These are phyloP conservation scores for Dryadomyces quercus-mongolicae DNA, from an alignment of 2,329 filamentous ascomycete genomes.

Conservation along the genomic window DNA sequence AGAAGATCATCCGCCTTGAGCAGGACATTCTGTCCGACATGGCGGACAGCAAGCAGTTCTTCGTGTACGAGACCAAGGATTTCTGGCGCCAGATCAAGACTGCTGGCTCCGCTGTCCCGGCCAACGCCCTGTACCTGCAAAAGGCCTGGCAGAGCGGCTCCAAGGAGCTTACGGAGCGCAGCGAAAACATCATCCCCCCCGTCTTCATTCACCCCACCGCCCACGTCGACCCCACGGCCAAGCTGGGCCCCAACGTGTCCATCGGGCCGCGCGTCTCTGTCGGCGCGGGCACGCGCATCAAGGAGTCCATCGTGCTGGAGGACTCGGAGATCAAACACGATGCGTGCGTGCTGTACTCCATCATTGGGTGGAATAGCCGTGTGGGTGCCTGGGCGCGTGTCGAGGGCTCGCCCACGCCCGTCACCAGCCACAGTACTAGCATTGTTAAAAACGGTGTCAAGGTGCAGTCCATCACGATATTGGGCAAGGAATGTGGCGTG, in stretches of 20 bases:
- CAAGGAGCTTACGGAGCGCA: conserved; percentile 69
- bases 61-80: conserved; percentile 95
- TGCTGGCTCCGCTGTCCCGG: conserved; percentile 89
- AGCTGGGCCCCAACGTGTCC: conserved; percentile 92
- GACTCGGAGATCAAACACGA: conserved; percentile 95
- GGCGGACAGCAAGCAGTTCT: conserved; percentile 95
- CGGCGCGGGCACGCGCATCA: conserved; percentile 80
- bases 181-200: conserved; percentile 77
- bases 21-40: conserved; percentile 94
- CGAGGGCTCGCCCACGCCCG: conserved; percentile 82
- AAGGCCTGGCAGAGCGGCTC: conserved; percentile 80
- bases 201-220: conserved; percentile 94
- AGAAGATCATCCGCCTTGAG: conserved; percentile 84
- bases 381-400: conserved; percentile 97
- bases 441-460: conserved; percentile 97
- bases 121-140: conserved; percentile 91
- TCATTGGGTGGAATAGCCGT: conserved; percentile 93
- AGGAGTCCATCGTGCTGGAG: conserved; percentile 92
- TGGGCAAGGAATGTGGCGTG: conserved; percentile 91
- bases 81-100: conserved; percentile 99
- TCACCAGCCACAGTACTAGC: conserved; percentile 80
- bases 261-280: conserved; percentile 81
- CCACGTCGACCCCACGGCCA: conserved; percentile 83
- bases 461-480: conserved; percentile 94
- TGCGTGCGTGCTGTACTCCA: conserved; percentile 87